Conservation (phyloP, 139 green algal species). For the Asterochloris sp. region DNA sequence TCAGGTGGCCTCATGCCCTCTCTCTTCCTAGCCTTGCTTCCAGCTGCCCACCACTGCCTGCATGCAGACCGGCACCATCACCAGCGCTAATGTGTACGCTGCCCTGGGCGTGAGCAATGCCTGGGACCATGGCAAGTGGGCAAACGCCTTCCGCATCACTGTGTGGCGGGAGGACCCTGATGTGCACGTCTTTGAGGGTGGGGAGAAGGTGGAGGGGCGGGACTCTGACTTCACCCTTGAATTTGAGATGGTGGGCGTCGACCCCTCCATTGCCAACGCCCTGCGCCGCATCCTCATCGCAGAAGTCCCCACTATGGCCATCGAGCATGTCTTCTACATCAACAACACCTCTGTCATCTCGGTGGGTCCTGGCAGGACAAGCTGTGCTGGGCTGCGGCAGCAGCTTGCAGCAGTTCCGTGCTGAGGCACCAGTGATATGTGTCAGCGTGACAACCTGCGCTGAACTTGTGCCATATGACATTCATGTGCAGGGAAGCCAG, state of each 20-base stretch:
- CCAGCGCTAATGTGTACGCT: constrained; percentile 60
- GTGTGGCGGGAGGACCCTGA: constrained; percentile 35
- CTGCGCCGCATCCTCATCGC: constrained; percentile 92
- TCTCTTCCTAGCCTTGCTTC: no score
- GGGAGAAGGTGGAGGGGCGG: no score
- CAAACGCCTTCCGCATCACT: constrained; percentile 44
- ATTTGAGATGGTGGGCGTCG: constrained; percentile 91
- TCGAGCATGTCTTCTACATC: constrained; percentile 96
- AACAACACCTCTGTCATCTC: constrained; percentile 97
- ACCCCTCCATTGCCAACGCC: constrained; percentile 89
- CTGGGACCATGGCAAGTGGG: constrained; percentile 71
- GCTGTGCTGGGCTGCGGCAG: no score
- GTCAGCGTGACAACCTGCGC: no score
- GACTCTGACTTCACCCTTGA: constrained; percentile 55
- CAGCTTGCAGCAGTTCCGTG: no score
- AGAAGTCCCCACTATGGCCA: constrained; percentile 95
- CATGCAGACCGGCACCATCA: constrained; percentile 63
- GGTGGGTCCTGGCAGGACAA: constrained; percentile 24
- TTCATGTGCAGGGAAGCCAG: no score
- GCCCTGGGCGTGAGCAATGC: constrained; percentile 73
- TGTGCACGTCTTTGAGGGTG: no score
- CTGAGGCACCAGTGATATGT: no score
- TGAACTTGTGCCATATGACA: no score
- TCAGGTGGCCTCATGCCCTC: no score
- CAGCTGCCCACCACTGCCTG: no score